Percentiles rank a stretch among this genome's conserved stretches.
These are phyloP conservation scores for Murraya paniculata DNA, from an alignment of 345 rosid species.

Conservation along the genomic window DNA sequence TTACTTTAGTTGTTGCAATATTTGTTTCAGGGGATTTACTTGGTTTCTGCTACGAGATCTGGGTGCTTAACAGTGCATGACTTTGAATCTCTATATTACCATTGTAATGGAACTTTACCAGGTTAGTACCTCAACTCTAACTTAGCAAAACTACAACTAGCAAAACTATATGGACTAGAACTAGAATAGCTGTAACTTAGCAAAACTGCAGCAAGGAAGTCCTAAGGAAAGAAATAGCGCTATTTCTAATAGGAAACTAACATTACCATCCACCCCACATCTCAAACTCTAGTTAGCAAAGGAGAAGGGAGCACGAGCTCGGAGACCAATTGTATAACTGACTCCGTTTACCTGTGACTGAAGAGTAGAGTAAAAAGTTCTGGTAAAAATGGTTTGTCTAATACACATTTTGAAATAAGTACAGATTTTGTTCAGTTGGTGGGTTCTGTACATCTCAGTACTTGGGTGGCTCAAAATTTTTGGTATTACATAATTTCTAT, in stretches of 20 bases:
- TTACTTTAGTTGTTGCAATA: background rate
- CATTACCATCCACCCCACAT: background rate
- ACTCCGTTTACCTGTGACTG: background rate
- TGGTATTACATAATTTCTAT: background rate
- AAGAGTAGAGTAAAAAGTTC: background rate
- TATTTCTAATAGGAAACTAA: background rate
- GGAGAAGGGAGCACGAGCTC: background rate
- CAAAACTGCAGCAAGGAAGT: background rate
- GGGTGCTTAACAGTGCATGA: constrained; percentile 91
- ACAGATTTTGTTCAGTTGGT: background rate
- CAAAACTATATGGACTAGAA: too few species aligned
- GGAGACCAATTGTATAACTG: background rate
- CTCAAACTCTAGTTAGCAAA: background rate
- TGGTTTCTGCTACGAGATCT: constrained; percentile 71
- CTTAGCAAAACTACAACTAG: background rate
- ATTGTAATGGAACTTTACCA: constrained; percentile 28
- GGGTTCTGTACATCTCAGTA: background rate
- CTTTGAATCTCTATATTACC: constrained; percentile 75
- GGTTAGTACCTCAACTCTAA: constrained; percentile 34
- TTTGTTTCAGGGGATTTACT: constrained; percentile 69
- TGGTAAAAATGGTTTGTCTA: background rate
- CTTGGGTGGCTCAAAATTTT: background rate
- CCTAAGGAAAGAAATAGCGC: background rate
- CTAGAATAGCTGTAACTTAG: background rate
- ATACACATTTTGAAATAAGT: too few species aligned